These are phyloP conservation scores for Cucurbita argyrosperma DNA, from an alignment of 306 rosid genomes.

Conservation along the genomic window DNA sequence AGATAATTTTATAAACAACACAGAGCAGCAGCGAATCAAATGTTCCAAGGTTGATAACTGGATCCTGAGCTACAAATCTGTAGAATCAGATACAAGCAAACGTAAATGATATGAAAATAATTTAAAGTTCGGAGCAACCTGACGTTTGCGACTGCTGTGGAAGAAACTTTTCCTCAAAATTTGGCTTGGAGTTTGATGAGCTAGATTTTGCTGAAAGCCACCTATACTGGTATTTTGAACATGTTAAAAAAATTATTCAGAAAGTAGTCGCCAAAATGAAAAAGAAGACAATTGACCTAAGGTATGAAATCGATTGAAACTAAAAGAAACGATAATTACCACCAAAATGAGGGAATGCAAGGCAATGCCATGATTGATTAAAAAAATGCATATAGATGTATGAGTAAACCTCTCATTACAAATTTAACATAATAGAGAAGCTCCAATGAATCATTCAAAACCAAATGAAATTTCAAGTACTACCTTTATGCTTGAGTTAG, in stretches of 20 bases:
- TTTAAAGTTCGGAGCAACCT: constrained; percentile 31
- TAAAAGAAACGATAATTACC: neutral
- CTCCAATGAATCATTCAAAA: neutral
- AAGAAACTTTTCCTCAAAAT: constrained; percentile 87
- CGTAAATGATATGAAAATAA: neutral
- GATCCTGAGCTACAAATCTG: neutral
- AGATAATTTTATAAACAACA: neutral
- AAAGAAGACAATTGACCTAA: constrained; percentile 1
- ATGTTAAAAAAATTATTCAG: neutral
- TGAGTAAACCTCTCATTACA: neutral
- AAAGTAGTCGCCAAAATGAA: constrained; percentile 5
- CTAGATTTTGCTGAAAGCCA: constrained; percentile 91
- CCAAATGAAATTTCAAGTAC: neutral
- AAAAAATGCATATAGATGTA: neutral
- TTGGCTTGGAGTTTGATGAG: constrained; percentile 47
- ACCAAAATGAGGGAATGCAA: neutral
- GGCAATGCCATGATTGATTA: neutral
- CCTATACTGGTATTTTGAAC: constrained; percentile 68
- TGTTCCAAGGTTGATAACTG: neutral
- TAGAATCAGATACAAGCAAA: neutral
- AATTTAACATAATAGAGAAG: neutral
- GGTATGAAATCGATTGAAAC: constrained; percentile 1
- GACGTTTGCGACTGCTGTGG: constrained; percentile 93
- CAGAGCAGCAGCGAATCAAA: neutral
- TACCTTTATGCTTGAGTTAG: neutral